phyloP scores from a whole-genome alignment of 495 filamentous ascomycete genomes.

The Chaetomium cochliodes region DNA sequence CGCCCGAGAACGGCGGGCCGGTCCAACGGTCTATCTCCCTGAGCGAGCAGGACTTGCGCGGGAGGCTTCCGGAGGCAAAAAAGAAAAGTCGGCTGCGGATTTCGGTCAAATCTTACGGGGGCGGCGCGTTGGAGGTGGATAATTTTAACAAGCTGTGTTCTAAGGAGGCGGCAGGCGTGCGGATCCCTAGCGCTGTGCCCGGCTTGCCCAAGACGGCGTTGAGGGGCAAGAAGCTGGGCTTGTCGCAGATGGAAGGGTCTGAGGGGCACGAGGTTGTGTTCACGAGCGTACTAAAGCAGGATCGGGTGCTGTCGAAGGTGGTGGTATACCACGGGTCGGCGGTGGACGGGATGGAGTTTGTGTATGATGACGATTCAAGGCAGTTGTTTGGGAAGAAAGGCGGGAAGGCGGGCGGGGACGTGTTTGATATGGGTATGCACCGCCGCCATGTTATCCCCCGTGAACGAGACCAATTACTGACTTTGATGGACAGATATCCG shows the following conservation, averaged over 20 bases:
- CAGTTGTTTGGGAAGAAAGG: conserved; percentile 89
- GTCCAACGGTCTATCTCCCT: conserved; percentile 70
- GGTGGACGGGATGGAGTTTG: conserved; percentile 86
- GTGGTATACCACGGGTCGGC: conserved; percentile 75
- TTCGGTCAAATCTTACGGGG: conserved; percentile 68
- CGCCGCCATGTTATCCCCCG: neutral
- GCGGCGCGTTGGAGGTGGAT: conserved; percentile 69
- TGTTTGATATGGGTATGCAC: conserved; percentile 71
- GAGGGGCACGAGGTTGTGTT: conserved; percentile 72
- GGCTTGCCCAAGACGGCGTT: conserved; percentile 69
- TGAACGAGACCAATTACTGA: neutral
- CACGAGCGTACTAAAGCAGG: conserved; percentile 63
- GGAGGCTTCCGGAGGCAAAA: conserved; percentile 63
- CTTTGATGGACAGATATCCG: conserved; percentile 61
- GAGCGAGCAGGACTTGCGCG: conserved; percentile 71
- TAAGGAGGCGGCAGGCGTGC: conserved; percentile 68
- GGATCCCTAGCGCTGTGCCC: conserved; percentile 50
- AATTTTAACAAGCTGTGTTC: conserved; percentile 67
- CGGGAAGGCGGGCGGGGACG: conserved; percentile 69
- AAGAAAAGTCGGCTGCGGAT: conserved; percentile 69
- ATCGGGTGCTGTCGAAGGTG: conserved; percentile 71
- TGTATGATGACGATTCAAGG: conserved; percentile 82
- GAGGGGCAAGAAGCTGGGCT: conserved; percentile 72
- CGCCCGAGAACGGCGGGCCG: conserved; percentile 53
- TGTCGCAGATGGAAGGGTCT: conserved; percentile 68